A percentile compares a stretch with the other conserved stretches of the same genome.
Conservation (phyloP, 441 rosid genomes). For the Mallotus japonicus region DNA sequence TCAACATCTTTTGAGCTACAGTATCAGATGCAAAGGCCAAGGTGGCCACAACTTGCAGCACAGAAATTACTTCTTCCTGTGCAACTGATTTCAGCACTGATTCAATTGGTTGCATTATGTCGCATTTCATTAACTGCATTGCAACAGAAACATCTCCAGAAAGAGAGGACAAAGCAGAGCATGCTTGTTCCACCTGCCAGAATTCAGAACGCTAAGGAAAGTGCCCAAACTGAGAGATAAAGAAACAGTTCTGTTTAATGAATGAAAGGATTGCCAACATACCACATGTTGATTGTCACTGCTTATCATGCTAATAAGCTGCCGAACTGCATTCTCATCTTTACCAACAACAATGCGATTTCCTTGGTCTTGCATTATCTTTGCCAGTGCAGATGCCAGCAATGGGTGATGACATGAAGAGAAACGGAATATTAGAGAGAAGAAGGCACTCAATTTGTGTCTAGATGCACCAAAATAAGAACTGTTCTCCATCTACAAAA, state of each 20-base stretch:
- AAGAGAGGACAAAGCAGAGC: slow-evolving; percentile 88
- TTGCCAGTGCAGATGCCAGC: slow-evolving; percentile 93
- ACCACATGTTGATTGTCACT: slow-evolving; percentile 94
- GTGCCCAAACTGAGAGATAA: slow-evolving; percentile 24
- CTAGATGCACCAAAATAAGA: slow-evolving; percentile 93
- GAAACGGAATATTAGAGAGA: slow-evolving; percentile 95
- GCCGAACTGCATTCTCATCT: slow-evolving; percentile 98
- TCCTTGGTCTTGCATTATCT: slow-evolving; percentile 94
- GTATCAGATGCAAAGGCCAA: slow-evolving; percentile 85
- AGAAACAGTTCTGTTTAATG: slow-evolving; percentile 1
- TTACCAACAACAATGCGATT: slow-evolving; percentile 83
- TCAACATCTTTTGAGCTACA: slow-evolving; percentile 87
- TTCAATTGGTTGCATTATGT: slow-evolving; percentile 93
- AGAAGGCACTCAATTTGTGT: slow-evolving; percentile 96
- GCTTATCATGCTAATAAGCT: slow-evolving; percentile 98
- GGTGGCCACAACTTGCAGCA: slow-evolving; percentile 80
- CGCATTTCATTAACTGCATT: slow-evolving; percentile 93
- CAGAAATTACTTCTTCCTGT: slow-evolving; percentile 80
- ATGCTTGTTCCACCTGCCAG: slow-evolving; percentile 93
- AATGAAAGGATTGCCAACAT: slow-evolving; percentile 34
- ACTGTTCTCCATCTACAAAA: slow-evolving; percentile 77
- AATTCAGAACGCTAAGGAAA: slow-evolving; percentile 29
- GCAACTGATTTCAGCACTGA: slow-evolving; percentile 68
- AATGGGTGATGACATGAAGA: slow-evolving; percentile 98
- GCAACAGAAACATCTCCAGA: slow-evolving; percentile 89